Evolutionary conservation across 768 basidiomycete genomes (phyloP), one percentile per base, ranked within the genome.

Genomic region (Pulveroboletus sp.): DNA sequence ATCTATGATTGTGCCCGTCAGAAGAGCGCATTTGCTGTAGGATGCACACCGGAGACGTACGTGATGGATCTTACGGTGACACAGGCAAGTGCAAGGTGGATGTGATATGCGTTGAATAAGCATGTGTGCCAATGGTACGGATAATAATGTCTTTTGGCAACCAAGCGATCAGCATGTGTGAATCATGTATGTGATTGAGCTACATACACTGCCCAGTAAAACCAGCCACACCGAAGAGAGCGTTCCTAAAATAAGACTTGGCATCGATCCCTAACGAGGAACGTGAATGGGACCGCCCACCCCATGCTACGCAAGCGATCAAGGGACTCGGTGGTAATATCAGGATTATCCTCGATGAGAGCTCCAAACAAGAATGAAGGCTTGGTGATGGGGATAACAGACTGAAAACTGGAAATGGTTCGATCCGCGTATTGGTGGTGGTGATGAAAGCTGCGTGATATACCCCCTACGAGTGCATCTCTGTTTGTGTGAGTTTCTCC

Each of bases 361-460:
- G 52, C 46, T 4, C 84, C 85, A 56, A 97, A 94, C 7, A 97
- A 56, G 43, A 82, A 81, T 1, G 75, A 69, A 0, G 93, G 93
- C 31, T 89, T 75, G 11, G 91, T 88, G 42, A 97, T 90, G 8
- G 93, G 72, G 13, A 94, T 64, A 8, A 92, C 90, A 94, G 73
- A 64, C 88, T 85, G 40, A 77, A 74, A 8, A 85, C 80, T 79
- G 57, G 17, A 29, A 9, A 9, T 0, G 14, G 19, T 6, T 25
- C n/a, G 4, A 36, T 34, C 19, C 6, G n/a, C 25, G 17, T 29
- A 13, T 36, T 20, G 8, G 25, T 21, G 10, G 27, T 23, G 12
- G 5, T 6, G 17, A 23, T 33, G 4, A 14, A 42, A 47, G 13
- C 6, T 1, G 20, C 6, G 0, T 29, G 17, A 7, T 72, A 49